Base-by-base conservation (phyloP, 768 basidiomycete species). In the Termitomyces heimii region DNA sequence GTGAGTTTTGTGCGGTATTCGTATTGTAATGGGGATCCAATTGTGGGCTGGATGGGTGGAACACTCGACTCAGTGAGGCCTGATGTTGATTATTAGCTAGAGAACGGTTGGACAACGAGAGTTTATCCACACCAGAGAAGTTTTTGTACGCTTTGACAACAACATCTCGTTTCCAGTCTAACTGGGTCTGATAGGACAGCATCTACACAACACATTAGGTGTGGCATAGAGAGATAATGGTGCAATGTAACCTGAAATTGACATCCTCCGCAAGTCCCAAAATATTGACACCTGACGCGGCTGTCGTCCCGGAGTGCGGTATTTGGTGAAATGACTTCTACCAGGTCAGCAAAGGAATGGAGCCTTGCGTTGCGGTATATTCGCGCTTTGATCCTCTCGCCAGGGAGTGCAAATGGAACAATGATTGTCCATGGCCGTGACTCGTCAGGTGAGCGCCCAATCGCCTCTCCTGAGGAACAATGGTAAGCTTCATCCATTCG, bases 1-100 rank as follows among this genome's bases (percentile, higher is more conserved):
- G 97, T 98, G 53, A 99, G 86, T 73, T 99, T 99, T 2, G 97
- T 99, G 32, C 96, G 84, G 69, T 99, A 99, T 52, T 80, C 83
- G 68, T 96, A 98, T 54, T 95, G 85, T 49, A 91, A 76, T 0
- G 96, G 97, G 0, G 92, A 94, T n/a, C 84, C 81, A 7, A 94
- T 84, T 0, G 94, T 97, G 0, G 84, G 71, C 39, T 80, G 78
- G 20, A 94, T 84, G 0, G 69, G 53, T 8, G 96, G 94, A 1
- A 96, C 72, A 0, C 75, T 69, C 0, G 78, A 67, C 2, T 77
- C 65, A 3, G 82, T 70, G 0, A 97, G 75, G 28, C 77, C 89
- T 87, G 59, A 18, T 20, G 40, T 18, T 26, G 5, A 44, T 46
- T n/a, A 54, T 54, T 34, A 60, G 32, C 56, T 20, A 14, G 46